Percentiles rank a stretch among this genome's conserved stretches.
phyloP scores from a whole-genome alignment of 345 rosid genomes.

The Bretschneidera sinensis region DNA sequence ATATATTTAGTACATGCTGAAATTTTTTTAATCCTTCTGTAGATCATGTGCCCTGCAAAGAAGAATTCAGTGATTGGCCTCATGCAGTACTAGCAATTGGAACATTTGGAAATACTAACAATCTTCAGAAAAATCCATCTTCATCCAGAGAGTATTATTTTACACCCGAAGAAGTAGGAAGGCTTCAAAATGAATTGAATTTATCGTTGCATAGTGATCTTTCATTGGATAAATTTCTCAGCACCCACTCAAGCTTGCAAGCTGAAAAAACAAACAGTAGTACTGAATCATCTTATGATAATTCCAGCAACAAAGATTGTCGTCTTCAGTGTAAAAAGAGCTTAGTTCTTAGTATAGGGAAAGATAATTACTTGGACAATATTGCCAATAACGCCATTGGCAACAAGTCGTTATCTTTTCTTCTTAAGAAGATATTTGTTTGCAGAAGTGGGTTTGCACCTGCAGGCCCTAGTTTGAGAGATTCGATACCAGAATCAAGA shows the following conservation, averaged over 20 bases:
- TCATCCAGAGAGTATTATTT: no score
- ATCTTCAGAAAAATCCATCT: no score
- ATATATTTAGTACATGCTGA: no score
- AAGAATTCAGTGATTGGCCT: conserved; percentile 53
- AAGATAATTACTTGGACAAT: conserved; percentile 23
- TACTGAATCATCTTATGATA: conserved; percentile 10
- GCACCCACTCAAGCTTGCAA: no score
- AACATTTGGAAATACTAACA: conserved; percentile 44
- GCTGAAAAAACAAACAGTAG: conserved; percentile 7
- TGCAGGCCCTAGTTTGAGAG: conserved; percentile 29
- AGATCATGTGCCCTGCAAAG: conserved; percentile 22
- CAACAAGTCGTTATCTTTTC: conserved; percentile 37
- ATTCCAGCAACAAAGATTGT: conserved; percentile 1
- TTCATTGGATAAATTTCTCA: no score
- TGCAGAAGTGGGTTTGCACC: conserved; percentile 42
- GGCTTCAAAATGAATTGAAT: no score
- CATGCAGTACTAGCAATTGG: conserved; percentile 48
- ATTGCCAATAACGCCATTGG: conserved; percentile 16
- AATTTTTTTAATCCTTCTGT: no score
- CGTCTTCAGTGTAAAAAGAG: conserved; percentile 4
- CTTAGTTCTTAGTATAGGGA: conserved; percentile 18
- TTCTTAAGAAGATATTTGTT: conserved; percentile 42
- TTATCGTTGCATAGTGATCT: no score
- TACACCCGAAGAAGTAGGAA: no score
- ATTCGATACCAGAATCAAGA: conserved; percentile 41